Evolutionary conservation across 2,329 filamentous ascomycete genomes (phyloP), one percentile per base, ranked within the genome.

Genomic region (Alternaria arborescens): DNA sequence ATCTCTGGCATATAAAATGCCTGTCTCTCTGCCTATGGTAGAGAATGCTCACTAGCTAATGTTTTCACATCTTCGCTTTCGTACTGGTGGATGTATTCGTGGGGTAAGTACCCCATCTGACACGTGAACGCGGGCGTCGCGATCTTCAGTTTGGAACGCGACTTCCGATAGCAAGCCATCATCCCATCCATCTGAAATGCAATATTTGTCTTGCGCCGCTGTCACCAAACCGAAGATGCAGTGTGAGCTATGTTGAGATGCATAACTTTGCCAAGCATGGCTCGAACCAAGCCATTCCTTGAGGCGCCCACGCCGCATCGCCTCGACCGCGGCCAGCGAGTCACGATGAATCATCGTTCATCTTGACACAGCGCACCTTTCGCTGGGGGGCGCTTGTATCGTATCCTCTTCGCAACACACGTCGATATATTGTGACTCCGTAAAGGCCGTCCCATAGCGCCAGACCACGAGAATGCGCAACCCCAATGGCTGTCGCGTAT

Each of bases 401-500:
- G 1, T 3, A 3, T 18, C 14, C n/a, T 3, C 44, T 22, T 7
- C 1, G 24, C 2, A 3, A 24, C 8, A 14, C 3, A 12, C 11
- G 18, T 12, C 46, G 6, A 14, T 3, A 2, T 24, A 38, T 36
- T n/a, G 20, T 14, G 32, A 16, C 36, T 34, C 2, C 36, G 30
- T 20, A 5, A 7, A 34, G 8, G 36, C 36, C 14, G 12, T 7
- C 24, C 12, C 34, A 16, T 6, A 28, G 12, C 34, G 53, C 53
- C 10, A 12, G 38, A 22, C 10, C 1, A 36, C 24, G 12, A 57
- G 43, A 12, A 75, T 75, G 74, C 47, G 58, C 52, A 67, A 66
- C 42, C 62, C 62, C 6, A 69, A 67, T 38, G 65, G 67, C 52
- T 58, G 67, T 22, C 72, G 72, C 47, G 48, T 68, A 26, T 12